Evolutionary conservation across 257 asterid species (phyloP).

Genomic region (Ajuga chamaepitys): DNA sequence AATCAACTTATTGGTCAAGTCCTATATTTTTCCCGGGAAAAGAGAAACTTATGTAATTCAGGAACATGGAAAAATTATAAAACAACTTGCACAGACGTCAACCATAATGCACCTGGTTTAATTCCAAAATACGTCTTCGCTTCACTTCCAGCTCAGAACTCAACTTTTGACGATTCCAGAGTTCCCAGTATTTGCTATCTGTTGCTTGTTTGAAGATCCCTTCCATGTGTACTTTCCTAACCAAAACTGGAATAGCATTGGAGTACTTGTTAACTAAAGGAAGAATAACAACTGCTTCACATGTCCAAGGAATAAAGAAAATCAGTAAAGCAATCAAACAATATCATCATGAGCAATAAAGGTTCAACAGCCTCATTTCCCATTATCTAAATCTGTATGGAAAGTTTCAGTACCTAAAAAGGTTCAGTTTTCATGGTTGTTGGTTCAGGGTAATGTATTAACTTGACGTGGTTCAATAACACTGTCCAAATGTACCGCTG

Average conservation of each 20-base stretch:
- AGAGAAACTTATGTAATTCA: slow-evolving; percentile 12
- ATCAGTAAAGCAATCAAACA: slow-evolving; percentile 1
- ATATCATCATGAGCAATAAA: background rate
- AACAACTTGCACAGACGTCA: slow-evolving; percentile 7
- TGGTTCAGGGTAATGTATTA: no score
- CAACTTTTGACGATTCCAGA: slow-evolving; percentile 85
- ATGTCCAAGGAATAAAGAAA: background rate
- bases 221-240: slow-evolving; percentile 72
- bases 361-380: no score
- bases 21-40: slow-evolving; percentile 30
- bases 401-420: no score
- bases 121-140: slow-evolving; percentile 50
- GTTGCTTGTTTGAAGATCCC: slow-evolving; percentile 82
- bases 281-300: slow-evolving; percentile 1
- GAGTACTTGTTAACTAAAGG: slow-evolving; percentile 12
- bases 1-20: slow-evolving; percentile 67
- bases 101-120: slow-evolving; percentile 52
- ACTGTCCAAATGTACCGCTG: no score
- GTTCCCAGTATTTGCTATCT: slow-evolving; percentile 78
- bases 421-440: no score
- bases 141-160: slow-evolving; percentile 79
- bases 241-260: slow-evolving; percentile 47
- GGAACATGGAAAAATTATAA: slow-evolving; percentile 2
- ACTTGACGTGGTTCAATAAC: no score
- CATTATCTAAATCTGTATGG: no score